A percentile compares a stretch with the other conserved stretches of the same genome.
Evolutionary conservation across 768 basidiomycete genomes (phyloP).

Genomic region (Neoboletus brunneissimus): DNA sequence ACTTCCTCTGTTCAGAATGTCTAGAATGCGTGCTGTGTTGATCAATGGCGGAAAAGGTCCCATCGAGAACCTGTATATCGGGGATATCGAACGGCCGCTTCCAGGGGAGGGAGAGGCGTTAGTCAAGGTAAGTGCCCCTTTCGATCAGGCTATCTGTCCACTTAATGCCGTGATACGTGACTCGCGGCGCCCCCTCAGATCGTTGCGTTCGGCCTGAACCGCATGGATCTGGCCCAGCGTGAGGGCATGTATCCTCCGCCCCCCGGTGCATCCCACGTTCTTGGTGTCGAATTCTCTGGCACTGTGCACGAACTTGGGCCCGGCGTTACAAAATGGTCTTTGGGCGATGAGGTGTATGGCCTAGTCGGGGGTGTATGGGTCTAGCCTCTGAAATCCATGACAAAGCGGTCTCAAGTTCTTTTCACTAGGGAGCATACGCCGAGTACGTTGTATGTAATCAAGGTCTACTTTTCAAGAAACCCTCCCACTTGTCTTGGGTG

Average conservation of each 20-base stretch:
- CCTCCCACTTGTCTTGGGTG: slow-evolving; percentile 68
- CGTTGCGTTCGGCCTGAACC: slow-evolving; percentile 83
- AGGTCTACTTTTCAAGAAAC: slow-evolving; percentile 72
- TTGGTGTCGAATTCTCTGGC: slow-evolving; percentile 89
- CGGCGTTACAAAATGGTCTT: slow-evolving; percentile 50
- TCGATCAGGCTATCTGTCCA: background rate
- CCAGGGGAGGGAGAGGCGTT: slow-evolving; percentile 60
- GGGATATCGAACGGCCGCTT: slow-evolving; percentile 63
- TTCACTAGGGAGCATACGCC: slow-evolving; percentile 79
- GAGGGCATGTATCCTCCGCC: slow-evolving; percentile 76
- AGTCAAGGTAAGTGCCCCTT: slow-evolving; percentile 58
- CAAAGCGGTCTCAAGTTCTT: slow-evolving; percentile 2
- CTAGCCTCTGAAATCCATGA: background rate
- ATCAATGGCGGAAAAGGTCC: slow-evolving; percentile 76
- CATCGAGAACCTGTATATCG: slow-evolving; percentile 74
- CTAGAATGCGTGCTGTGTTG: slow-evolving; percentile 72
- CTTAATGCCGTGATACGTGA: background rate
- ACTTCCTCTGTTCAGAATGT: slow-evolving; percentile 5
- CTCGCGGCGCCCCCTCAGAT: slow-evolving; percentile 41
- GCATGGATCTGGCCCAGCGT: slow-evolving; percentile 79
- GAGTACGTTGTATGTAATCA: slow-evolving; percentile 73
- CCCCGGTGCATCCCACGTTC: slow-evolving; percentile 66
- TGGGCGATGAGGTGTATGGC: slow-evolving; percentile 75
- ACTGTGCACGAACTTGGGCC: slow-evolving; percentile 52
- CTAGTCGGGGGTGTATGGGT: slow-evolving; percentile 71